A percentile compares a stretch with the other conserved stretches of the same genome.
These are phyloP conservation scores for Plasmodium sp. DNA, from an alignment of 169 alveolate genomes.

Conservation along the genomic window DNA sequence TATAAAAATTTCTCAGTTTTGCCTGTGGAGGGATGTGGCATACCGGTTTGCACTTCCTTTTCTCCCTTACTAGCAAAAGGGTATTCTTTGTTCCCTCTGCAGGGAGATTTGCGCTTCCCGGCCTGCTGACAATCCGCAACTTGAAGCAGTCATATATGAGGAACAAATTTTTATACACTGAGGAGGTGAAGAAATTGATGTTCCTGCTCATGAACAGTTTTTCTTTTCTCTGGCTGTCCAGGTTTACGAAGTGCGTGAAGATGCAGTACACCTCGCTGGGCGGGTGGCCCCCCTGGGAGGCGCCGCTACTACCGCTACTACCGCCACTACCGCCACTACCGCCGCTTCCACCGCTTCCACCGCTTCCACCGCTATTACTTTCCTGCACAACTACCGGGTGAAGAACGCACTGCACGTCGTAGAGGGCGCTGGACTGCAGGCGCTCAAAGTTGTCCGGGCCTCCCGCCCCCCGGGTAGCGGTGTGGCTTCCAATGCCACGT, in stretches of 20 bases:
- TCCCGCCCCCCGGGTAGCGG: neutral
- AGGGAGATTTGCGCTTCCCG: neutral
- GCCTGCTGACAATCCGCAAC: neutral
- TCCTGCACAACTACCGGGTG: slow-evolving; percentile 31
- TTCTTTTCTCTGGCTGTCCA: slow-evolving; percentile 41
- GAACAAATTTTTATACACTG: slow-evolving; percentile 43
- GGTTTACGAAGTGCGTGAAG: slow-evolving; percentile 51
- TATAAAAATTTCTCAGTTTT: slow-evolving; percentile 4
- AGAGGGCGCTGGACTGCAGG: slow-evolving; percentile 27
- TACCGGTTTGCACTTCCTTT: neutral
- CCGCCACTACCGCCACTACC: neutral
- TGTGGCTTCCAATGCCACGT: neutral
- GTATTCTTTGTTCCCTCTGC: neutral
- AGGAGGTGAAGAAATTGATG: slow-evolving; percentile 34
- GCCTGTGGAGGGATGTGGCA: slow-evolving; percentile 8
- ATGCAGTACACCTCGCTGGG: slow-evolving; percentile 15
- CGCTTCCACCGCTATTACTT: neutral
- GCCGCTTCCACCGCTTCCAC: neutral
- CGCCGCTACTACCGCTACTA: neutral
- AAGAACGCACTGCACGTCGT: slow-evolving; percentile 28
- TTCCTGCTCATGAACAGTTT: slow-evolving; percentile 32
- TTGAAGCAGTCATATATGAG: slow-evolving; percentile 60
- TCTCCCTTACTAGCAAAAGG: slow-evolving; percentile 6
- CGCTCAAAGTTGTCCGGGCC: slow-evolving; percentile 1
- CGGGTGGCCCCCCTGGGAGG: neutral